Percentiles rank a stretch among this genome's conserved stretches.
These are phyloP conservation scores for Globisporangium irregulare DNA, from an alignment of 352 stramenopile genomes.

Conservation along the genomic window DNA sequence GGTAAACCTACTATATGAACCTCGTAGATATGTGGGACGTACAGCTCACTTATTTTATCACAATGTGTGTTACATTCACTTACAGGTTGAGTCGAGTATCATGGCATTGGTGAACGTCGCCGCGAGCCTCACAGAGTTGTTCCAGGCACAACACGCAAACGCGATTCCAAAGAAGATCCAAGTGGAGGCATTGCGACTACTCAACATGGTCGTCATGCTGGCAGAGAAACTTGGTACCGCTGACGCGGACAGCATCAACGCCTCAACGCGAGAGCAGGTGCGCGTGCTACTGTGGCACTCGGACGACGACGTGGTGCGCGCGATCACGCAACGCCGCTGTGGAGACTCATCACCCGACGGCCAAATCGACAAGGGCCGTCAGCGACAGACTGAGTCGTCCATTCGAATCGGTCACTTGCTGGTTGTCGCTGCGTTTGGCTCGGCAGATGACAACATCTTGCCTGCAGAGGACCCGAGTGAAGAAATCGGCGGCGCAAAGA, in stretches of 20 bases:
- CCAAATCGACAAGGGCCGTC: not conserved
- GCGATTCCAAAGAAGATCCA: conserved; percentile 18
- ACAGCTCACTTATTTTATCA: not conserved
- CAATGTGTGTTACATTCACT: not conserved
- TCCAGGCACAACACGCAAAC: not conserved
- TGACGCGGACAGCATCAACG: not conserved
- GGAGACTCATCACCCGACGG: not conserved
- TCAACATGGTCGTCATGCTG: conserved; percentile 34
- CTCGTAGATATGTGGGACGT: too few relatives aligned
- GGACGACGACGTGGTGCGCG: conserved; percentile 36
- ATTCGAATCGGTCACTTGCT: conserved; percentile 39
- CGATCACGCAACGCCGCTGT: conserved; percentile 28
- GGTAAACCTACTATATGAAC: not conserved
- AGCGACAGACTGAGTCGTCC: conserved; percentile 19
- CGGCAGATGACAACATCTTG: conserved; percentile 5
- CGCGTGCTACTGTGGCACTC: conserved; percentile 39
- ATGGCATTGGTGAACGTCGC: conserved; percentile 39
- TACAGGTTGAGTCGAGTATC: conserved; percentile 39
- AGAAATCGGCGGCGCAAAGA: conserved; percentile 10
- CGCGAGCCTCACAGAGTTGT: conserved; percentile 27
- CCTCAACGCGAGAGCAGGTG: conserved; percentile 14
- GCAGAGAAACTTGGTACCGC: conserved; percentile 24
- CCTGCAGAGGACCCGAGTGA: conserved; percentile 4
- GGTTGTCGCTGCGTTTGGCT: conserved; percentile 30
- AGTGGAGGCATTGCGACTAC: conserved; percentile 26